Evolutionary conservation across 768 basidiomycete genomes (phyloP), one percentile per base, ranked within the genome.

Genomic region (Dendrothele bispora): DNA sequence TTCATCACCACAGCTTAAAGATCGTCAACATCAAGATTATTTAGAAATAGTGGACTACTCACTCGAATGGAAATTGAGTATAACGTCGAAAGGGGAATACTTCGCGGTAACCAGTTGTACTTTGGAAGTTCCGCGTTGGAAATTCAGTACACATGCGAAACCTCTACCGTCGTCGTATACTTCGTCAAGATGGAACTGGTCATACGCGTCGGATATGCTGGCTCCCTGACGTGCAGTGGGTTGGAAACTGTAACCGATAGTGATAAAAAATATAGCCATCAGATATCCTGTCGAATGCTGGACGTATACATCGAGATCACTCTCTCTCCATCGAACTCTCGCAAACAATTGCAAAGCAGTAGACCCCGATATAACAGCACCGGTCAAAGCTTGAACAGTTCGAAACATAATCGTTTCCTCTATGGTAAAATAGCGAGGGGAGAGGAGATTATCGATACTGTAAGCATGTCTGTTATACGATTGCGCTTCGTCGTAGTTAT

Each of bases 311-410:
- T 75, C 73, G 14, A 74, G 61, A 47, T 74, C 71, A 2, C 68
- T 53, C 5, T 59, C 58, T 14, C 61, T 55, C 45, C 72, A 74
- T 38, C 60, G 57, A 0, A 57, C 56, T 21, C 72, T 50, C 38
- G 68, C 70, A 34, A 75, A 56, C 51, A 75, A 71, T 32, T 75
- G 73, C 7, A 73, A 62, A 0, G 72, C 74, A 29, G 55, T 59
- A 0, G 72, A 73, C 14, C 73, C 74, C 7, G 72, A 74, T 20
- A 75, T 62, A 14, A 74, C 53, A 0, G 63, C 60, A 35, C 59
- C 61, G 0, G 71, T 71, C 17, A 42, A 55, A 0, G 66, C 70
- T 50, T 71, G 73, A 10, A 75, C 54, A 2, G 59, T 58, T 12
- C 74, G 65, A 49, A 75, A 74, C 4, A 56, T 21, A 14, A n/a